Evolutionary conservation across 305 asterid genomes (phyloP), one percentile per base, ranked within the genome.

Genomic region (Solanum hybrid): DNA sequence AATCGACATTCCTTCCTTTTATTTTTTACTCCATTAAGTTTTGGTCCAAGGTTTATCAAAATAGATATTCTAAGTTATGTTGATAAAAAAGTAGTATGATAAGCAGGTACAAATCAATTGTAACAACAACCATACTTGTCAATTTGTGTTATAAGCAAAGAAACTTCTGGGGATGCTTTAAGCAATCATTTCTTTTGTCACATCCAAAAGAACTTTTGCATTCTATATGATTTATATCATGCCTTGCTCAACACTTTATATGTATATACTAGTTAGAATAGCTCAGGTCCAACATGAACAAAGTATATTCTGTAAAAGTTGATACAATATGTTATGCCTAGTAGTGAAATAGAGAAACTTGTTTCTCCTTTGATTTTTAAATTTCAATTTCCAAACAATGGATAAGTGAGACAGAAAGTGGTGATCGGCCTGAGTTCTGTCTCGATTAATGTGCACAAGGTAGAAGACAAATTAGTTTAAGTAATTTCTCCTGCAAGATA

Each of bases 171-270:
- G 65, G 22, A 39, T 51, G n/a, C n/a, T 51, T 51, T 90, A 94
- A 89, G 94, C 90, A 87, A 90, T 94, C 98, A 97, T 97, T 91
- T 96, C 97, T 93, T 96, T 95, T 12, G 98, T 96, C 89, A 97
- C 98, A 31, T 51, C 98, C 93, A 97, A 93, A 51, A 92, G 99
- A 99, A 92, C 99, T 96, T 51, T 91, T 96, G 98, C 98, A 96
- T 97, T 94, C 99, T 96, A 91, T 98, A 98, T 61, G 72, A 0
- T 61, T 97, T 96, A 90, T 97, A 97, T 89, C 98, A 97, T 61
- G 98, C 97, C 96, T 93, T 96, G 93, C 96, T 98, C 89, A 96
- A 94, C 38, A 98, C 99, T 94, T 96, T 97, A 8, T 95, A 97
- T 4, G 96, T 93, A 80, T 91, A 96, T 51, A 96, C 26, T 61